These are phyloP conservation scores for Thinopyrum elongatum DNA, from an alignment of 176 grass and related monocot genomes.

Conservation along the genomic window DNA sequence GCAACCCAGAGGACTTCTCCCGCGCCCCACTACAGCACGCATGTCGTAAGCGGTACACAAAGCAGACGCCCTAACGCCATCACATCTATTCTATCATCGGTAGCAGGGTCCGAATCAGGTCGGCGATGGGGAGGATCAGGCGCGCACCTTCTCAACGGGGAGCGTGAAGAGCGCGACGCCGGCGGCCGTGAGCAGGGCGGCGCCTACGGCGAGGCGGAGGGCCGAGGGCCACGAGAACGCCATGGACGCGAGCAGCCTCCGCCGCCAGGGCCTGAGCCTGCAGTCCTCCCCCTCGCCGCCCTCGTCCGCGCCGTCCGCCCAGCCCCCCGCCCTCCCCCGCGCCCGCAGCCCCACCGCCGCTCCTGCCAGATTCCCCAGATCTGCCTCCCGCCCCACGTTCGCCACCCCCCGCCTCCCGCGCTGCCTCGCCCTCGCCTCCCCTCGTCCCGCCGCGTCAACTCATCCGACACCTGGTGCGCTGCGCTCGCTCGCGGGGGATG, in stretches of 20 bases:
- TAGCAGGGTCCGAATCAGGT: background rate
- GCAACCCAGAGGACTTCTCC: background rate
- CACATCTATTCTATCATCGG: background rate
- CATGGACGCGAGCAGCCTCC: constrained; percentile 65
- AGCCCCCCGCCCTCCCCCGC: constrained; percentile 56
- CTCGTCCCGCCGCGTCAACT: background rate
- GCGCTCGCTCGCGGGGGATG: background rate
- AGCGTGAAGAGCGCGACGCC: constrained; percentile 75
- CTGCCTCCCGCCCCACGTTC: background rate
- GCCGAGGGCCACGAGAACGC: constrained; percentile 72
- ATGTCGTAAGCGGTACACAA: background rate
- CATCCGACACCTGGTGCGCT: background rate
- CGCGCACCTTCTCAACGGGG: constrained; percentile 80
- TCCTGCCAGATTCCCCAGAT: constrained; percentile 71
- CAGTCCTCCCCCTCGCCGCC: constrained; percentile 57
- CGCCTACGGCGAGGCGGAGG: constrained; percentile 59
- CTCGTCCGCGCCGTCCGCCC: constrained; percentile 52
- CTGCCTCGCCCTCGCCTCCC: background rate
- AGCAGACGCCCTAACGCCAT: background rate
- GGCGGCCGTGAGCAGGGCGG: constrained; percentile 57
- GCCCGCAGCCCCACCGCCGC: constrained; percentile 67
- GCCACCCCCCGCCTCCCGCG: background rate
- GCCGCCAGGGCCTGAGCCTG: constrained; percentile 63
- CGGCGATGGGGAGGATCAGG: background rate
- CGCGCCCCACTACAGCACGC: background rate